Conservation (phyloP, 78 protist genomes). For the Monosiga brevicollis region DNA sequence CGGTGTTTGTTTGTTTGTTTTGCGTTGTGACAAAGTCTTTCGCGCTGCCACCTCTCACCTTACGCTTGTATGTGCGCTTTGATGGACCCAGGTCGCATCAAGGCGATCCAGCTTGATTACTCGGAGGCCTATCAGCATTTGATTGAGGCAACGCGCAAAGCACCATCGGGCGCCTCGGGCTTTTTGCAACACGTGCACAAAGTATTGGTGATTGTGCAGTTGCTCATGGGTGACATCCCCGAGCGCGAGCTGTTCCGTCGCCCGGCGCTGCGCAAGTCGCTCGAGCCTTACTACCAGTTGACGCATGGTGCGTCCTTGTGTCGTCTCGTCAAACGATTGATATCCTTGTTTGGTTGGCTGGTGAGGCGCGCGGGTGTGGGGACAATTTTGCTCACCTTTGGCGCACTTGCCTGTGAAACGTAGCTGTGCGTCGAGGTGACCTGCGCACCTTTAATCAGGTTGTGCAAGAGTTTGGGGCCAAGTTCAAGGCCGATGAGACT, state of each 20-base stretch:
- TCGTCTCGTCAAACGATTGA: background rate
- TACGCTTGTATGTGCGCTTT: background rate
- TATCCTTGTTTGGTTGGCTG: background rate
- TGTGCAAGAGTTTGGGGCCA: constrained; percentile 28
- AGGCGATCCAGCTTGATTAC: constrained; percentile 84
- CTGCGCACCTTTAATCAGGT: constrained; percentile 43
- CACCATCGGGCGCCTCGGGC: constrained; percentile 85
- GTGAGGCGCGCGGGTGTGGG: background rate
- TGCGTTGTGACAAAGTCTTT: background rate
- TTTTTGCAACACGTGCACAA: constrained; percentile 73
- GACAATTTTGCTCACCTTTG: background rate
- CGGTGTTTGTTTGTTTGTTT: background rate
- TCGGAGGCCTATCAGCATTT: constrained; percentile 54
- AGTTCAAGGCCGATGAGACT: constrained; percentile 65
- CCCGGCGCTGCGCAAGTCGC: constrained; percentile 34
- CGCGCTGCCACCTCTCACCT: background rate
- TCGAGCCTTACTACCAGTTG: constrained; percentile 75
- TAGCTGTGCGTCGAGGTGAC: constrained; percentile 82
- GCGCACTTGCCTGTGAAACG: background rate
- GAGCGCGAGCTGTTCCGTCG: constrained; percentile 62
- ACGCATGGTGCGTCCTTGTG: constrained; percentile 25
- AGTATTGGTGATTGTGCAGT: constrained; percentile 70
- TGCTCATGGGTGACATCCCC: constrained; percentile 92
- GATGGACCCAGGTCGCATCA: constrained; percentile 55
- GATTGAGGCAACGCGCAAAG: constrained; percentile 78